phyloP scores from a whole-genome alignment of 2,329 filamentous ascomycete genomes.

The Zopfia rhizophila region DNA sequence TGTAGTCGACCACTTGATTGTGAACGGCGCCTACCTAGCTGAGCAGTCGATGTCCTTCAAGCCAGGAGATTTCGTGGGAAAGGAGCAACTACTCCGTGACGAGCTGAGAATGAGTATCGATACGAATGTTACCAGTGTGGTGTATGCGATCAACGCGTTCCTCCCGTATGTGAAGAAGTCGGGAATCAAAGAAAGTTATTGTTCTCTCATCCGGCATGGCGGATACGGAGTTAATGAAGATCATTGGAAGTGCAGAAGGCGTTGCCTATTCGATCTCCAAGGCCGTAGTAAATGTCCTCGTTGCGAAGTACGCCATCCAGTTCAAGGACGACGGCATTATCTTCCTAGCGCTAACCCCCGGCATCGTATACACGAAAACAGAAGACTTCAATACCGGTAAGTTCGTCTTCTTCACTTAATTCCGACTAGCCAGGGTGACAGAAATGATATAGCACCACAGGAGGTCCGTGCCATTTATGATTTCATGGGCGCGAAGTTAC shows the following conservation, averaged over 20 bases:
- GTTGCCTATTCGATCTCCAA: conserved; percentile 51
- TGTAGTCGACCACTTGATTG: conserved; percentile 53
- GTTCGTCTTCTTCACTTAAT: too few relatives aligned
- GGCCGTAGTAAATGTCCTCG: conserved; percentile 51
- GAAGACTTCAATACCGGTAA: too few relatives aligned
- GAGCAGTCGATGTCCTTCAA: conserved; percentile 22
- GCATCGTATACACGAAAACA: conserved; percentile 19
- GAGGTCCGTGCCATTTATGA: not conserved
- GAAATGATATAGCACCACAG: conserved; percentile 2
- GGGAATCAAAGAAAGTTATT: conserved; percentile 52
- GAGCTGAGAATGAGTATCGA: conserved; percentile 29
- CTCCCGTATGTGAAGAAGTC: conserved; percentile 48
- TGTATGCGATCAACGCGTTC: conserved; percentile 49
- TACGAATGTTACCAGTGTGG: conserved; percentile 35
- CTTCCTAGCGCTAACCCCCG: conserved; percentile 21
- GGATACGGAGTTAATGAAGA: conserved; percentile 37
- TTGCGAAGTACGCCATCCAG: conserved; percentile 53
- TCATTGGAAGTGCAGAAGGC: conserved; percentile 29
- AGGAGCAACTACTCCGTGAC: conserved; percentile 17
- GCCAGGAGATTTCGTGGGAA: conserved; percentile 32
- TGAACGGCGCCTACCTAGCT: conserved; percentile 50
- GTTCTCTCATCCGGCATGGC: conserved; percentile 51
- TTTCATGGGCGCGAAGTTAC: conserved; percentile 10
- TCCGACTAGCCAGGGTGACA: too few relatives aligned
- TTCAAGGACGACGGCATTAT: conserved; percentile 23